Conservation (phyloP, 371 early-diverging fungal species). For the Parasitella parasitica region DNA sequence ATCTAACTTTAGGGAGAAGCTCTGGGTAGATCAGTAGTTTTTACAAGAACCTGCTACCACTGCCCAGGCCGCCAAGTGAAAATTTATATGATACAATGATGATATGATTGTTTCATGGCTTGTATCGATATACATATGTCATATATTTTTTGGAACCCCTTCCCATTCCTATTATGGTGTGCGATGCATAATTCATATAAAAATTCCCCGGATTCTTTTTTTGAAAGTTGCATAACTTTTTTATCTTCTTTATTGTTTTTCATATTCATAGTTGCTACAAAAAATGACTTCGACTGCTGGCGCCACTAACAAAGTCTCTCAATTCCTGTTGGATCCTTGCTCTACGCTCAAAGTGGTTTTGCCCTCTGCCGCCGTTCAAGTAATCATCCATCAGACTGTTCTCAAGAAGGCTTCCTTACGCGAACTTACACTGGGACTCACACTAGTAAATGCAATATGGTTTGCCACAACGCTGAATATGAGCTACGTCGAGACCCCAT, state of each 20-base stretch:
- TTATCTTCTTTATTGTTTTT: not conserved
- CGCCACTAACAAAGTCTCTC: conserved; percentile 13
- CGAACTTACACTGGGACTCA: conserved; percentile 26
- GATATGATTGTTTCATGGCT: not conserved
- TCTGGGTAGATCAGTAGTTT: too few species aligned
- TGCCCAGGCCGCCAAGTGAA: too few species aligned
- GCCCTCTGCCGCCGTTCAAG: conserved; percentile 25
- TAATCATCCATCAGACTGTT: conserved; percentile 21
- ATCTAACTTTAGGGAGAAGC: too few species aligned
- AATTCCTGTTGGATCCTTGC: conserved; percentile 31
- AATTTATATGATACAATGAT: not conserved
- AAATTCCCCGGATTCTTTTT: conserved; percentile 1
- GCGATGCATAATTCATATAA: not conserved
- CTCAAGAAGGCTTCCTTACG: conserved; percentile 28
- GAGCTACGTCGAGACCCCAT: conserved; percentile 27
- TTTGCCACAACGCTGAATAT: conserved; percentile 26
- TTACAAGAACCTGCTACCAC: too few species aligned
- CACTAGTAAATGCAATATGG: conserved; percentile 24
- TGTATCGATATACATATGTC: conserved; percentile 9
- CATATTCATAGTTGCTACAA: not conserved
- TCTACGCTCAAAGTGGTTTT: conserved; percentile 28
- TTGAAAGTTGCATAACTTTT: not conserved
- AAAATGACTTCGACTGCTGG: not conserved
- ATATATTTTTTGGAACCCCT: conserved; percentile 13
- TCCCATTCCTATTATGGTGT: not conserved